Conservation (phyloP, 2,329 filamentous ascomycete species). For the Aspergillus quadrilineatus region DNA sequence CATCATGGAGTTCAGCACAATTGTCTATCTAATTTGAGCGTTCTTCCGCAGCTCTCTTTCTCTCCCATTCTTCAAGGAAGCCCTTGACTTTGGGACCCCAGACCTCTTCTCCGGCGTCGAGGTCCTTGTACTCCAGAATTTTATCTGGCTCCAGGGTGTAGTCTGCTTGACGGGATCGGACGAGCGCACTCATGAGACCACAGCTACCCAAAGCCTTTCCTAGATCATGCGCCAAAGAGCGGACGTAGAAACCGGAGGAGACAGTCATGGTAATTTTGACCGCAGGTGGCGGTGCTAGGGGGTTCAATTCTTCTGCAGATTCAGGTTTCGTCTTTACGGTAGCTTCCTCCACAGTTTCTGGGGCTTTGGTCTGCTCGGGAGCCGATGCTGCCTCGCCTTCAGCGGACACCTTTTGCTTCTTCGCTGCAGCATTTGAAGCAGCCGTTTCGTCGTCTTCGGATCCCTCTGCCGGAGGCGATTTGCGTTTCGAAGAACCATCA, state of each 20-base stretch:
- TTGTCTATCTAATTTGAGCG: constrained; percentile 8
- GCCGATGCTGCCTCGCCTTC: constrained; percentile 27
- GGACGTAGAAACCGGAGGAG: constrained; percentile 94
- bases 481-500: constrained; percentile 33
- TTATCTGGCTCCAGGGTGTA: constrained; percentile 70
- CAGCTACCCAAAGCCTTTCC: constrained; percentile 78
- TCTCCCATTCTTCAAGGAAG: constrained; percentile 56
- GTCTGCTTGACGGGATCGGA: constrained; percentile 76
- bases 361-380: constrained; percentile 14
- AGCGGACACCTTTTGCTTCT: constrained; percentile 33
- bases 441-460: constrained; percentile 20
- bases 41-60: constrained; percentile 35
- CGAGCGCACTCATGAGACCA: constrained; percentile 80
- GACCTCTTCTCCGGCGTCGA: constrained; percentile 71
- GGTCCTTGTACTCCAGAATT: constrained; percentile 74
- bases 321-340: constrained; percentile 1
- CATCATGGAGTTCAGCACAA: neutral
- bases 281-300: constrained; percentile 58
- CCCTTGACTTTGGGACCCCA: constrained; percentile 75
- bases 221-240: constrained; percentile 88
- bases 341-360: constrained; percentile 5
- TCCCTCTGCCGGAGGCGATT: constrained; percentile 30
- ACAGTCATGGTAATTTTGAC: constrained; percentile 86
- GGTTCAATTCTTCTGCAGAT: neutral
- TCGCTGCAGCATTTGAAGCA: constrained; percentile 15